Conservation (phyloP, 1,284 basidiomycete genomes). For the Microstroma glucosiphilum region DNA sequence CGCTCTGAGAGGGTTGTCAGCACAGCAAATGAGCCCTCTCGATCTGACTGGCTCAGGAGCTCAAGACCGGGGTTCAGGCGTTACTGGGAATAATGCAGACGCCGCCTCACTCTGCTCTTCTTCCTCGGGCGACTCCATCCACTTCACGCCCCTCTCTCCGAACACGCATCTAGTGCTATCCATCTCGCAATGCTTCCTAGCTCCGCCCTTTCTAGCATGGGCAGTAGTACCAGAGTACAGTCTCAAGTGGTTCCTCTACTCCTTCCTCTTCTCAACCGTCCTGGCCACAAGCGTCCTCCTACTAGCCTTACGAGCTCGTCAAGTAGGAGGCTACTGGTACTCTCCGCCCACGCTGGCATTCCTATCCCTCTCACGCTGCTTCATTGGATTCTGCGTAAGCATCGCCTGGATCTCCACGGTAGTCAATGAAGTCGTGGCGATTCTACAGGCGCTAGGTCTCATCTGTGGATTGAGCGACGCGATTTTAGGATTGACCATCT, state of each 20-base stretch:
- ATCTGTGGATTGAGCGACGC: slow-evolving; percentile 94
- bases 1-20: slow-evolving; percentile 27
- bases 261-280: slow-evolving; percentile 6
- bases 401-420: slow-evolving; percentile 48
- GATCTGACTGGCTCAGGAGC: neutral
- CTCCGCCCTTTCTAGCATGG: slow-evolving; percentile 39
- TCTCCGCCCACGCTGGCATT: neutral
- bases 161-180: slow-evolving; percentile 20
- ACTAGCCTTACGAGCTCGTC: slow-evolving; percentile 8
- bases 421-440: slow-evolving; percentile 45
- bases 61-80: neutral
- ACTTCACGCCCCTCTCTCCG: neutral
- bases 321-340: neutral
- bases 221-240: slow-evolving; percentile 7
- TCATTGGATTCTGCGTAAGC: slow-evolving; percentile 37
- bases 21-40: slow-evolving; percentile 8
- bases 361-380: slow-evolving; percentile 24
- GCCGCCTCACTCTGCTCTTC: neutral
- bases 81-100: neutral
- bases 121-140: slow-evolving; percentile 6
- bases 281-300: slow-evolving; percentile 10
- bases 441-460: slow-evolving; percentile 72
- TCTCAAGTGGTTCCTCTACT: too few relatives aligned
- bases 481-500: slow-evolving; percentile 90
- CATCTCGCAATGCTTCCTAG: slow-evolving; percentile 30